Conservation (phyloP, 805 yeast species). For the Saturnispora ahearnii region DNA sequence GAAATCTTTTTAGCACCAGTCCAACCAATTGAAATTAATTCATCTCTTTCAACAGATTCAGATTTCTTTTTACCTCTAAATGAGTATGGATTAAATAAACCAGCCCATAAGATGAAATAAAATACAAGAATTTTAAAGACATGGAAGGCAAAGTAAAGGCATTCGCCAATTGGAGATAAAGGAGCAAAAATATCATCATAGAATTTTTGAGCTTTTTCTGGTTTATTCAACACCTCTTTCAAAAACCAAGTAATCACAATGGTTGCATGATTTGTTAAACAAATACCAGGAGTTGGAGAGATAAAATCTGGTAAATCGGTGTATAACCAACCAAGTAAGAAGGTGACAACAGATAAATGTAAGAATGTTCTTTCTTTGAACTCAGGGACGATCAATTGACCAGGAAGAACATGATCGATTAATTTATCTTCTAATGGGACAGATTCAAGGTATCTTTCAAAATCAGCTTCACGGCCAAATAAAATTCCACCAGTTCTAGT, state of each 20-base stretch:
- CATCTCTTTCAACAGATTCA: slow-evolving; percentile 36
- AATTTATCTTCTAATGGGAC: slow-evolving; percentile 43
- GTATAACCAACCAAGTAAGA: slow-evolving; percentile 68
- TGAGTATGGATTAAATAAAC: slow-evolving; percentile 69
- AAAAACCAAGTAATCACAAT: slow-evolving; percentile 24
- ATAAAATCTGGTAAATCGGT: slow-evolving; percentile 86
- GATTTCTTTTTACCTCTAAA: slow-evolving; percentile 32
- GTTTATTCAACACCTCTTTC: slow-evolving; percentile 28
- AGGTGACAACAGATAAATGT: slow-evolving; percentile 31
- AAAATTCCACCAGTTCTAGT: slow-evolving; percentile 77
- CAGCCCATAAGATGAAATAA: slow-evolving; percentile 52
- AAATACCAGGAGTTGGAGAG: slow-evolving; percentile 88
- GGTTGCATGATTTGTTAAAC: slow-evolving; percentile 56
- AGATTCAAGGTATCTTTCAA: slow-evolving; percentile 34
- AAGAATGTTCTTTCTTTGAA: slow-evolving; percentile 46
- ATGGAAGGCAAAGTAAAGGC: slow-evolving; percentile 67
- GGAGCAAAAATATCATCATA: slow-evolving; percentile 38
- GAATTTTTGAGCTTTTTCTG: slow-evolving; percentile 37
- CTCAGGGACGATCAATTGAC: slow-evolving; percentile 73
- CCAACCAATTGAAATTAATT: slow-evolving; percentile 74
- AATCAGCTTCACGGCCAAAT: slow-evolving; percentile 51
- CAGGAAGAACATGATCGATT: slow-evolving; percentile 70
- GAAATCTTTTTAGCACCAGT: slow-evolving; percentile 80
- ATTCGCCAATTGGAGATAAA: slow-evolving; percentile 42
- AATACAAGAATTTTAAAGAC: slow-evolving; percentile 48